These are phyloP conservation scores for Talaromyces pinophilus DNA, from an alignment of 2,329 filamentous ascomycete genomes.

Conservation along the genomic window DNA sequence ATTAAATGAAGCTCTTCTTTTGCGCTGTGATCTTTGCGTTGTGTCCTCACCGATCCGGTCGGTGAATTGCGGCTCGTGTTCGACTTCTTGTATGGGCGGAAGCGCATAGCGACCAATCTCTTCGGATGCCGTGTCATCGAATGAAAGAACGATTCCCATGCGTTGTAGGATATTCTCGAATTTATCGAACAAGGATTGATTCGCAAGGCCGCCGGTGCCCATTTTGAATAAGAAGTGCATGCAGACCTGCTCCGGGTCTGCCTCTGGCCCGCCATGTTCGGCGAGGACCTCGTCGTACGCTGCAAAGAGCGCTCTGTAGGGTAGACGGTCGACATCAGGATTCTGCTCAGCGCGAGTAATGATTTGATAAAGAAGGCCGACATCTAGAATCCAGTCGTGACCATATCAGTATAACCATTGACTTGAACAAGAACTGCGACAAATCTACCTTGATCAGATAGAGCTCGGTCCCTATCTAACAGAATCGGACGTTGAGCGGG, in stretches of 20 bases:
- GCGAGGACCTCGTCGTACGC: slow-evolving; percentile 78
- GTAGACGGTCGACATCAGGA: slow-evolving; percentile 63
- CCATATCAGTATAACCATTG: neutral
- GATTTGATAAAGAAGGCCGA: slow-evolving; percentile 75
- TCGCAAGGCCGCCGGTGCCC: slow-evolving; percentile 60
- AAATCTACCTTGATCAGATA: slow-evolving; percentile 61
- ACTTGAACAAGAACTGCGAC: no score
- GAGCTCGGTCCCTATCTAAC: slow-evolving; percentile 47
- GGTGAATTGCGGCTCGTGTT: slow-evolving; percentile 25
- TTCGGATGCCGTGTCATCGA: slow-evolving; percentile 49
- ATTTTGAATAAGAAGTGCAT: slow-evolving; percentile 78
- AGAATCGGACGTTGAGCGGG: slow-evolving; percentile 44
- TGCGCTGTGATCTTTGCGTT: slow-evolving; percentile 33
- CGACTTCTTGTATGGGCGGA: slow-evolving; percentile 26
- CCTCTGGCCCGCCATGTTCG: slow-evolving; percentile 63
- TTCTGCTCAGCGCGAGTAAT: slow-evolving; percentile 70
- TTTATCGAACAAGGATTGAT: slow-evolving; percentile 64
- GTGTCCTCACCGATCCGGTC: slow-evolving; percentile 32
- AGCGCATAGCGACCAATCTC: slow-evolving; percentile 36
- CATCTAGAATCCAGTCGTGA: slow-evolving; percentile 58
- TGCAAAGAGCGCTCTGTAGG: slow-evolving; percentile 75
- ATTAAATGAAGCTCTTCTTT: slow-evolving; percentile 58
- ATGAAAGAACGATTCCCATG: slow-evolving; percentile 72
- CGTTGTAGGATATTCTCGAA: slow-evolving; percentile 68
- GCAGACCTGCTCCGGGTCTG: slow-evolving; percentile 73